Conservation (phyloP, 108 stramenopile species). For the Halocafeteria seosinensis region DNA sequence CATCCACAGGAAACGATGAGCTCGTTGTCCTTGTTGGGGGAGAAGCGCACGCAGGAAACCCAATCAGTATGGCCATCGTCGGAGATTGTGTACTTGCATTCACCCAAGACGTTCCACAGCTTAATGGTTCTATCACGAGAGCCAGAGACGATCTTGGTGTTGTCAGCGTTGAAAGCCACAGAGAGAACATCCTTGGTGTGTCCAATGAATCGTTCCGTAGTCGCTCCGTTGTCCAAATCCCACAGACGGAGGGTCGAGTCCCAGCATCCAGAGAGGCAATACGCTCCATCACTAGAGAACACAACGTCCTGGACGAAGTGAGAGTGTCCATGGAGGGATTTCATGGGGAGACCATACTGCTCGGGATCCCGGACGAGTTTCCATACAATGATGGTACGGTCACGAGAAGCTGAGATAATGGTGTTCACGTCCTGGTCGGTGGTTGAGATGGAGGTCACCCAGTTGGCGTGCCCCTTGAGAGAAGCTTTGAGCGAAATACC, state of each 20-base stretch:
- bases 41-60: conserved; percentile 98
- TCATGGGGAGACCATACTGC: conserved; percentile 78
- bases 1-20: conserved; percentile 94
- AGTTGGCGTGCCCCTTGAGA: conserved; percentile 77
- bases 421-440: conserved; percentile 27
- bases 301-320: conserved; percentile 98
- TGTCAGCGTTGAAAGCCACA: conserved; percentile 93
- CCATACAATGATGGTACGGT: conserved; percentile 94
- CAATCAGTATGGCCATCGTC: conserved; percentile 94
- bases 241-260: conserved; percentile 91
- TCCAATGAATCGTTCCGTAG: conserved; percentile 92
- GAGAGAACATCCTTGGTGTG: conserved; percentile 96
- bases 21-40: conserved; percentile 69
- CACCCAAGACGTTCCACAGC: conserved; percentile 97
- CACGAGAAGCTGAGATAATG: conserved; percentile 82
- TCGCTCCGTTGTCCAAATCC: conserved; percentile 87
- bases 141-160: conserved; percentile 93
- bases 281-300: conserved; percentile 81
- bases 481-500: conserved; percentile 79
- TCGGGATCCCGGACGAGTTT: conserved; percentile 56
- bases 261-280: conserved; percentile 89
- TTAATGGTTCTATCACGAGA: conserved; percentile 94
- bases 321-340: conserved; percentile 85
- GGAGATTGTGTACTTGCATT: conserved; percentile 81
- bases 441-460: conserved; percentile 97